Base-by-base conservation (phyloP, 1,139 yeast species). In the Waltiozyma sp. region DNA sequence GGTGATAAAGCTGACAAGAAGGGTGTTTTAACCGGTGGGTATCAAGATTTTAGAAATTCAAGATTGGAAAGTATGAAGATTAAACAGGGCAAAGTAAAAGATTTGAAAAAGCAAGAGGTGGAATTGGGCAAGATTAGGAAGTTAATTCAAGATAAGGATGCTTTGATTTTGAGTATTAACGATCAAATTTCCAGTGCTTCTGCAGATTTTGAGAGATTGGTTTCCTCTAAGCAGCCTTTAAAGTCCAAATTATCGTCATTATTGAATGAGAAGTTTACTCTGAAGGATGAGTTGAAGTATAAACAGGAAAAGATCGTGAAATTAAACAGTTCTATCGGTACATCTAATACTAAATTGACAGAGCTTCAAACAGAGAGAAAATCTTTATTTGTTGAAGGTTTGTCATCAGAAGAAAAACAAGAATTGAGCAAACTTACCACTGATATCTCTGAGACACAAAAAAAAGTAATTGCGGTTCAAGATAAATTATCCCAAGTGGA, bases 1-100 rank as follows among this genome's bases (percentile, higher is more conserved):
- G 98, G 98, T 50, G 97, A 91, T 59, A 70, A 86, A 51, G 87
- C 87, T 39, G 95, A 87, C 53, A 76, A 75, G 41, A 77, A 70
- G 50, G 98, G 98, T 60, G 84, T 82, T 2, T 63, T 91, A 43
- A 80, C 88, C 16, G 98, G 98, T 63, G 98, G 98, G 42, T 88
- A 74, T 57, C 73, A 85, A 52, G 94, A 87, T 55, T 73, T 71
- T 49, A 73, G 76, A 51, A 67, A 66, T 39, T 81, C 89, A 0
- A 70, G 93, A 49, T 63, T 89, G 40, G 95, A 86, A 52, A 78
- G 84, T 2, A 68, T 86, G 53, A 75, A 75, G 45, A 58, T 65
- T 19, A 72, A 81, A 49, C 66, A 73, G 16, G 69, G 64, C 44
- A 76, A 81, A 55, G 72, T 71, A 45, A 59, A 62, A 6, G 80